A percentile compares a stretch with the other conserved stretches of the same genome.
phyloP scores from a whole-genome alignment of 768 basidiomycete genomes.

The Calvatia gigantea region DNA sequence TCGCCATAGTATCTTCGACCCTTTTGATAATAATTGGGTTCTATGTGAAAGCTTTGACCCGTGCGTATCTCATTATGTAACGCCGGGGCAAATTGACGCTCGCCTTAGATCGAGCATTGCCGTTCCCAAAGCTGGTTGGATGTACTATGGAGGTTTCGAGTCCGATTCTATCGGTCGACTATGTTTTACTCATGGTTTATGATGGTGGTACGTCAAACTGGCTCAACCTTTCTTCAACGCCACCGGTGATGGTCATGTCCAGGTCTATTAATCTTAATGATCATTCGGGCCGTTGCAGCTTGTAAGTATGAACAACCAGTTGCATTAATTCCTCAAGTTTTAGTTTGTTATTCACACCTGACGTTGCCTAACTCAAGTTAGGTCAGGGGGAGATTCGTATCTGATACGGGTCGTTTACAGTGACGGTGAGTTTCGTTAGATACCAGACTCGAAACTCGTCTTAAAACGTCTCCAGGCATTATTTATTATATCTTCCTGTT shows the following conservation, averaged over 20 bases:
- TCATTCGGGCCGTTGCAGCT: not conserved
- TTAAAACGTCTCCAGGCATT: not conserved
- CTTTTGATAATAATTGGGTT: not conserved
- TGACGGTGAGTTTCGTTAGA: not conserved
- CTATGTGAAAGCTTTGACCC: not conserved
- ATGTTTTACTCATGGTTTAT: not conserved
- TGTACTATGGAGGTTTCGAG: not conserved
- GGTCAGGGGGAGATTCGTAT: not conserved
- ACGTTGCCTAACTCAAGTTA: not conserved
- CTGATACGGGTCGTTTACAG: not conserved
- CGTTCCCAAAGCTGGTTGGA: not conserved
- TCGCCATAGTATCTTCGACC: not conserved
- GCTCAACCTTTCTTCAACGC: not conserved
- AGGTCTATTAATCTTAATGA: not conserved
- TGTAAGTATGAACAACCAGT: not conserved
- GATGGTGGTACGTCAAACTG: not conserved
- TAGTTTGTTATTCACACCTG: not conserved
- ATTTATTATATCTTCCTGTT: conserved; percentile 2
- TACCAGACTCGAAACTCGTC: not conserved
- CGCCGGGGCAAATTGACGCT: not conserved
- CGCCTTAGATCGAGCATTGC: not conserved
- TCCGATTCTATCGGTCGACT: not conserved
- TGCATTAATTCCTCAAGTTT: no score
- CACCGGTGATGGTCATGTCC: not conserved
- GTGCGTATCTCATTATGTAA: not conserved